Conservation (phyloP, 371 early-diverging fungal species). For the Syncephalastrum sp. region DNA sequence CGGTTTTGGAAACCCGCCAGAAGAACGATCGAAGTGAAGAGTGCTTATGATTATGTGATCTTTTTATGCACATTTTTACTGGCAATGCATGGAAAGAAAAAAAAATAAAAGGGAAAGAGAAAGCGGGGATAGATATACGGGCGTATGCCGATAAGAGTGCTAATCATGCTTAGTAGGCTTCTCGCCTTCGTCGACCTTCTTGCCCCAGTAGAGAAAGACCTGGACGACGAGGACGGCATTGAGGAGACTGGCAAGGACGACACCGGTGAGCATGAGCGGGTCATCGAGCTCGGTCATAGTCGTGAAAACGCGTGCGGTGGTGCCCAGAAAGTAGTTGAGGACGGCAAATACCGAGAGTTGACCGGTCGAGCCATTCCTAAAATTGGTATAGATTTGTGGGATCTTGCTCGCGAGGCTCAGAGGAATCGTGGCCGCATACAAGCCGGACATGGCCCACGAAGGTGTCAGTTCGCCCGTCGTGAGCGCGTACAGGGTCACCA, state of each 20-base stretch:
- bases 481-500: conserved; percentile 45
- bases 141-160: neutral
- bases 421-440: conserved; percentile 81
- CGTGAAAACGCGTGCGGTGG: conserved; percentile 89
- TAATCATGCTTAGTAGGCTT: conserved; percentile 21
- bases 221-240: conserved; percentile 80
- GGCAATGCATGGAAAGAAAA: too few species aligned
- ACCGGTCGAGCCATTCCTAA: conserved; percentile 77
- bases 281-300: conserved; percentile 89
- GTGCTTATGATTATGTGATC: too few species aligned
- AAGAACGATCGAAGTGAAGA: too few species aligned
- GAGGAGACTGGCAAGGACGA: conserved; percentile 64
- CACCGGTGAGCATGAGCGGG: conserved; percentile 66
- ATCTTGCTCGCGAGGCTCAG: conserved; percentile 75
- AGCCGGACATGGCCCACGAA: conserved; percentile 43
- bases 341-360: conserved; percentile 87
- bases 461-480: conserved; percentile 44
- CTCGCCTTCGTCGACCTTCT: conserved; percentile 13
- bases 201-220: conserved; percentile 79
- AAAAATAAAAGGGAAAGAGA: too few species aligned
- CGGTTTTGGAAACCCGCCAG: too few species aligned
- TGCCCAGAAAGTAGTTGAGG: conserved; percentile 82
- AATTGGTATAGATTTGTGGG: conserved; percentile 87
- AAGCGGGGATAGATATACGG: too few species aligned
- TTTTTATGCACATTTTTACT: too few species aligned